Percentiles rank a stretch among this genome's conserved stretches.
Evolutionary conservation across 1,284 basidiomycete genomes (phyloP).

Genomic region (Boletus smithii): DNA sequence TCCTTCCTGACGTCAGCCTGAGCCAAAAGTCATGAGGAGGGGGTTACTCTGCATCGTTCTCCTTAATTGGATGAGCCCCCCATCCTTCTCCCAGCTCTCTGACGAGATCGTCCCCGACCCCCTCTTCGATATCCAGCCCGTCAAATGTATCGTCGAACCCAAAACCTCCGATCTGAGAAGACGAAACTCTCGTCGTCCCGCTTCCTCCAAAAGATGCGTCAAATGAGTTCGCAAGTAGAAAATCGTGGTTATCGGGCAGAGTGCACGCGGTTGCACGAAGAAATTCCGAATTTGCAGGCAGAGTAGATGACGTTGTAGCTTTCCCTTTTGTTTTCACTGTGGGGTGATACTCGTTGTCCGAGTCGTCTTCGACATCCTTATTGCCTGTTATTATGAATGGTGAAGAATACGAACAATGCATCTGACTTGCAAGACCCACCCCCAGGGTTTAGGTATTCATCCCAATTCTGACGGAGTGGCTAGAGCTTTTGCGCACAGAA

Average conservation of each 20-base stretch:
- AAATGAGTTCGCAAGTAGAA: conserved; percentile 62
- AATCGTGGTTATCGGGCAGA: conserved; percentile 65
- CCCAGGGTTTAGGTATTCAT: conserved; percentile 51
- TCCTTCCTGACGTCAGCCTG: conserved; percentile 20
- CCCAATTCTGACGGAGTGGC: conserved; percentile 53
- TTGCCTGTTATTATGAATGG: conserved; percentile 7
- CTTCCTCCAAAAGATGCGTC: conserved; percentile 52
- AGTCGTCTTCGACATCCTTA: conserved; percentile 28
- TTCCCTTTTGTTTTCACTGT: conserved; percentile 38
- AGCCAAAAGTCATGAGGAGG: neutral
- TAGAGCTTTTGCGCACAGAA: neutral
- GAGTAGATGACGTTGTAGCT: conserved; percentile 24
- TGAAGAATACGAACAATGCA: neutral
- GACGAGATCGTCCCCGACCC: conserved; percentile 65
- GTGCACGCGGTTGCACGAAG: conserved; percentile 56
- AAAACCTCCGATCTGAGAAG: conserved; percentile 55
- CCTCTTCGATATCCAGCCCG: conserved; percentile 55
- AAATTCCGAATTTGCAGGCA: conserved; percentile 36
- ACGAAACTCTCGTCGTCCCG: conserved; percentile 42
- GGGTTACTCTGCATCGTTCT: conserved; percentile 17
- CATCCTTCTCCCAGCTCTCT: conserved; percentile 70
- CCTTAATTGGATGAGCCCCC: conserved; percentile 40
- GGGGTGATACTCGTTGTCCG: conserved; percentile 51
- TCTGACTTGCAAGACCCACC: conserved; percentile 16
- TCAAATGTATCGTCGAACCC: conserved; percentile 55